Evolutionary conservation across 371 early-diverging fungal species (phyloP).

Genomic region (Phascolomyces articulosus): DNA sequence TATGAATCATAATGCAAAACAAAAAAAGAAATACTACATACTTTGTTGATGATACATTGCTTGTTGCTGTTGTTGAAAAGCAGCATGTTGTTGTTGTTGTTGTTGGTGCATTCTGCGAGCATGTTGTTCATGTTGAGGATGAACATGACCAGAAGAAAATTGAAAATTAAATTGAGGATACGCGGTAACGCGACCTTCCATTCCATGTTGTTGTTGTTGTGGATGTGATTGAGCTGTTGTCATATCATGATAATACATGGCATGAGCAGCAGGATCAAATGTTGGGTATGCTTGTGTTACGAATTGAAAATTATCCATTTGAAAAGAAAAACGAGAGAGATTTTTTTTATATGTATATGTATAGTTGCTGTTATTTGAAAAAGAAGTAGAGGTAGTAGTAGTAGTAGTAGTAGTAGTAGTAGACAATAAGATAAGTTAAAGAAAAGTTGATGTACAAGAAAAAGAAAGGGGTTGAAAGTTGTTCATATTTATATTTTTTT

Average conservation of each 20-base stretch:
- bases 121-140: conserved; percentile 18
- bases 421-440: neutral
- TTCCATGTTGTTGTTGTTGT: conserved; percentile 10
- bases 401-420: too few species aligned
- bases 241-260: conserved; percentile 13
- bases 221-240: conserved; percentile 4
- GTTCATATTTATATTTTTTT: too few species aligned
- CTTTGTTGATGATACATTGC: conserved; percentile 15
- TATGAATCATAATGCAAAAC: too few species aligned
- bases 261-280: conserved; percentile 12
- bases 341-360: too few species aligned
- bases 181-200: conserved; percentile 1
- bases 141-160: conserved; percentile 9
- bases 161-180: conserved; percentile 14
- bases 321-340: neutral
- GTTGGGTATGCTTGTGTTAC: conserved; percentile 10
- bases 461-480: neutral
- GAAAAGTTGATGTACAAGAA: neutral
- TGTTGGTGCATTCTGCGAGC: conserved; percentile 12
- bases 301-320: conserved; percentile 6
- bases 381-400: neutral
- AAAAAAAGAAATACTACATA: neutral
- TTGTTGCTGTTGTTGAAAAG: conserved; percentile 14
- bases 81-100: conserved; percentile 22
- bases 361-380: too few species aligned